These are phyloP conservation scores for Onygenales sp. DNA, from an alignment of 2,329 filamentous ascomycete genomes.

Conservation along the genomic window DNA sequence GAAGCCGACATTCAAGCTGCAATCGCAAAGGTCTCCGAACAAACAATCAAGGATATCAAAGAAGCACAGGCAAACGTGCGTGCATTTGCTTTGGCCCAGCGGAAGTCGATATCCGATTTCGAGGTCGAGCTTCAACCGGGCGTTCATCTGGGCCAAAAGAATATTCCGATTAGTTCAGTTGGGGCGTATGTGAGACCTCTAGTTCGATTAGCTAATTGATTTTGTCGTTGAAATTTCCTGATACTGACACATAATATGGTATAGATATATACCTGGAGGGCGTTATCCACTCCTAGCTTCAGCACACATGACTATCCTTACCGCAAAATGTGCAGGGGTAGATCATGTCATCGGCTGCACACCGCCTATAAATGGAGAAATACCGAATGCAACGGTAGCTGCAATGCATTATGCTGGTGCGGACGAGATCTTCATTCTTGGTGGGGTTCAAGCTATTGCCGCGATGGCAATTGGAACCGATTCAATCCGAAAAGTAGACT, in stretches of 20 bases:
- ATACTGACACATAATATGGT: background rate
- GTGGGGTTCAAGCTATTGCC: conserved; percentile 44
- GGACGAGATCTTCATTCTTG: conserved; percentile 43
- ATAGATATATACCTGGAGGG: conserved; percentile 41
- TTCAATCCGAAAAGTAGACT: conserved; percentile 41
- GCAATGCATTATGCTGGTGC: conserved; percentile 43
- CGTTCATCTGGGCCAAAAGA: conserved; percentile 43
- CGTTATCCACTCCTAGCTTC: conserved; percentile 45
- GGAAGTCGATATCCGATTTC: conserved; percentile 39
- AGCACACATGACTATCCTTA: conserved; percentile 48
- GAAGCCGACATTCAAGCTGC: conserved; percentile 34
- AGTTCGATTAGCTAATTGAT: background rate
- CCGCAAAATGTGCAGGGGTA: conserved; percentile 46
- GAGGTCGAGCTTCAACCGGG: conserved; percentile 43
- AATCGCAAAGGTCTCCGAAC: conserved; percentile 36
- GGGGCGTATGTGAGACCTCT: conserved; percentile 29
- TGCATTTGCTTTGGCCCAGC: conserved; percentile 40
- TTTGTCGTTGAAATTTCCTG: no score
- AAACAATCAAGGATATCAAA: conserved; percentile 46
- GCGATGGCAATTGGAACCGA: conserved; percentile 45
- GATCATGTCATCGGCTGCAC: conserved; percentile 43
- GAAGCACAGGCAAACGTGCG: conserved; percentile 42
- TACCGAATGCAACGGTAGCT: conserved; percentile 42
- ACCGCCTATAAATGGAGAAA: conserved; percentile 40
- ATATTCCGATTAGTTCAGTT: conserved; percentile 38